phyloP scores from a whole-genome alignment of 805 yeast species.

The Pichia occidentalis region DNA sequence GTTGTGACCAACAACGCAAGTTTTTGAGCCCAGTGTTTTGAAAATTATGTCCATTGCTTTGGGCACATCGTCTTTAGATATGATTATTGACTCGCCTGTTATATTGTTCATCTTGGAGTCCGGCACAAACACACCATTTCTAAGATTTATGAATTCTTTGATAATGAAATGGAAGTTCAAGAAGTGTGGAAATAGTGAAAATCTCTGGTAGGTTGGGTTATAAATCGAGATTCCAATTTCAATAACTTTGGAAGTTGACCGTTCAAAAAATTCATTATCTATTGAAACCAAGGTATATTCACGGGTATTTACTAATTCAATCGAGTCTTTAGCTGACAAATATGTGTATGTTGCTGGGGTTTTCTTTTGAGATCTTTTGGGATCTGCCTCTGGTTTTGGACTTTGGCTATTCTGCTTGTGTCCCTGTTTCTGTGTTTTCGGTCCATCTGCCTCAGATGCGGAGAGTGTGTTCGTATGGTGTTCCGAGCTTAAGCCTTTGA shows the following conservation, averaged over 20 bases:
- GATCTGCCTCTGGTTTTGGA: not conserved
- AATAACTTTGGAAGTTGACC: constrained; percentile 15
- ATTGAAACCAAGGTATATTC: constrained; percentile 21
- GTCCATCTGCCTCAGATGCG: not conserved
- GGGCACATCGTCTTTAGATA: constrained; percentile 15
- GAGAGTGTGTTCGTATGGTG: too few species aligned
- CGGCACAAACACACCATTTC: constrained; percentile 25
- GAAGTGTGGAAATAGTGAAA: constrained; percentile 28
- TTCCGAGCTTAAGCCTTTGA: not conserved
- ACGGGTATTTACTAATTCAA: constrained; percentile 20
- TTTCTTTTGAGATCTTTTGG: not conserved
- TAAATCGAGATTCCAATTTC: constrained; percentile 29
- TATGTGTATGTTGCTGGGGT: constrained; percentile 1
- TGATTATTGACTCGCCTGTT: constrained; percentile 25
- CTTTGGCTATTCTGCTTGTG: constrained; percentile 1
- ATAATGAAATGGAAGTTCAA: constrained; percentile 25
- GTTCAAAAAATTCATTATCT: constrained; percentile 25
- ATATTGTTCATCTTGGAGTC: constrained; percentile 23
- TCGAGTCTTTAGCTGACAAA: constrained; percentile 22
- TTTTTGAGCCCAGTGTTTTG: constrained; percentile 14
- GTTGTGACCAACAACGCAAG: constrained; percentile 27
- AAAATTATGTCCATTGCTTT: constrained; percentile 14
- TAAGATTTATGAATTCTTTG: constrained; percentile 17
- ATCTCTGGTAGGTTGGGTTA: constrained; percentile 26
- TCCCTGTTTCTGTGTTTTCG: not conserved